Conservation (phyloP, 73 alveolate species). For the Blepharisma japonicum region DNA sequence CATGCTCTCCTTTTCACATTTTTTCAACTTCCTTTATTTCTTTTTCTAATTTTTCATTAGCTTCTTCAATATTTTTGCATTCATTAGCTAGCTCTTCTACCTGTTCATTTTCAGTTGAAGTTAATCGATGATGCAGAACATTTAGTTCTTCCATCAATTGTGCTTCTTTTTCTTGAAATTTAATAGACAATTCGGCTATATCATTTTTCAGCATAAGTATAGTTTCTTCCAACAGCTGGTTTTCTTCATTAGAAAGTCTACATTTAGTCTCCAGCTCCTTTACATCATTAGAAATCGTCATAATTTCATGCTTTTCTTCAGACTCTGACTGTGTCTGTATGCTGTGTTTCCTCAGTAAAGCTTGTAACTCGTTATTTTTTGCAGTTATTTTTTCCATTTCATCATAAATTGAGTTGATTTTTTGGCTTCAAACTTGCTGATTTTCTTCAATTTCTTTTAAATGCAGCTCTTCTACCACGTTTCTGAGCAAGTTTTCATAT, state of each 20-base stretch:
- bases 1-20: slow-evolving; percentile 17
- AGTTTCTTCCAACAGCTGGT: slow-evolving; percentile 8
- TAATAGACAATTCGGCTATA: not conserved
- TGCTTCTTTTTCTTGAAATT: not conserved
- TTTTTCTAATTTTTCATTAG: not conserved
- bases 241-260: not conserved
- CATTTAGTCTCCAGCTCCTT: not conserved
- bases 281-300: not conserved
- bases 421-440: not conserved
- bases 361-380: not conserved
- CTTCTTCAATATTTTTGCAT: slow-evolving; percentile 8
- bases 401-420: not conserved
- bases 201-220: not conserved
- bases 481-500: not conserved
- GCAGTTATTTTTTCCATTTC: not conserved
- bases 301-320: slow-evolving; percentile 24
- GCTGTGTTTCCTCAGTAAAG: not conserved
- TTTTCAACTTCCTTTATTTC: not conserved
- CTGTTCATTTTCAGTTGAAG: not conserved
- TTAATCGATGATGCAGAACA: not conserved
- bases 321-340: not conserved
- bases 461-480: not conserved
- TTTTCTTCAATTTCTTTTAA: not conserved
- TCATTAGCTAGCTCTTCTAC: slow-evolving; percentile 6
- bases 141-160: not conserved